Base-by-base conservation (phyloP, 805 yeast species). In the Yamadazyma sp. region DNA sequence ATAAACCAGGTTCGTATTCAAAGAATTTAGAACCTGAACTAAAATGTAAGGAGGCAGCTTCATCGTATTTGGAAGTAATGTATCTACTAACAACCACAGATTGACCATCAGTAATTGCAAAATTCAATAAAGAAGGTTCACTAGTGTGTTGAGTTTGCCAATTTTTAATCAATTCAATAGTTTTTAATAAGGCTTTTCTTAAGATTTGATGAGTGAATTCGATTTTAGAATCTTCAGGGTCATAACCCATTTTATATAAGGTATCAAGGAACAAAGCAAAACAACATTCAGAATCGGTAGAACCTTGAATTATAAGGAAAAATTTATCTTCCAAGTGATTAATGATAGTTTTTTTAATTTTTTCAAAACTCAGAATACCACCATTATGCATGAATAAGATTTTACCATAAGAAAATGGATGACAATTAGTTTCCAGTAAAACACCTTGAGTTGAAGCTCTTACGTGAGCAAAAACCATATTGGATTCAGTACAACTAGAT, bases 311-410 rank as follows among this genome's bases (percentile, higher is more conserved):
- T 28, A 69, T 70, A 15, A 85, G 62, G 52, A 93, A 86, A 56
- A 77, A 93, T 46, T 81, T 80, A 55, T 93, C 96, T 27, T 76
- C 76, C 29, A 93, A 69, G 53, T 84, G 86, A 46, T 76, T 70
- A 22, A 87, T 70, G 27, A 93, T 66, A 39, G 61, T 72, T 40
- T 93, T 73, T 60, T 93, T 93, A 48, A 93, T 84, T 45, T 64
- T 62, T 35, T 68, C 57, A 56, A 91, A 93, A 40, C 78, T 77
- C 8, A 89, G 70, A 16, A 93, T 77, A 0, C 86, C 93, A 20
- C 98, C 98, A 60, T 93, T 93, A 60, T 93, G 98, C 98, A 93
- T 93, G 56, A 93, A 93, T 83, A 91, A 84, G 31, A 91, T 65
- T 33, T 79, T 79, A 43, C 89, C 91, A 55, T 78, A 88, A 3